Base-by-base conservation (phyloP, 2,329 filamentous ascomycete genomes). In the Colletotrichum neosansevieriae region DNA sequence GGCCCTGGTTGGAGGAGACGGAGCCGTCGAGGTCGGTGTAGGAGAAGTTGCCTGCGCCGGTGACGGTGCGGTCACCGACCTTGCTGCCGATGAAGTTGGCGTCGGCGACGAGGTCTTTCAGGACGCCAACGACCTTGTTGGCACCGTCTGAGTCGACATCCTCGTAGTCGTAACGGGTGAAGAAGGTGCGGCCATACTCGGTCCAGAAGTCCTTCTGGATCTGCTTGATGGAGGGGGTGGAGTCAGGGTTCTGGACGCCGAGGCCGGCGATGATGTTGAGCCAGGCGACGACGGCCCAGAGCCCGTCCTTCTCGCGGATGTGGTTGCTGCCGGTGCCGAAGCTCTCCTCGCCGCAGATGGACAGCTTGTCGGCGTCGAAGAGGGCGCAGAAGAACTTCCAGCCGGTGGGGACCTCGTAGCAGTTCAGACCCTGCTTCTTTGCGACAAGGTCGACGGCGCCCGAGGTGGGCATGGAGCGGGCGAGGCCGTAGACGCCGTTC, bases 321-420 rank as follows among this genome's bases (percentile, higher is more conserved):
- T 99, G 96, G 85, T 99, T 98, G 82, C 93, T 97, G 44, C 96
- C 96, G 11, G 96, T 99, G 73, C 96, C 96, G 80, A 99, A 99
- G 72, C 92, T 96, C 87, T 99, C 96, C 83, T 99, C 96, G 67
- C 96, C 96, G 78, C 96, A 99, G 79, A 99, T 99, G 76, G 96
- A 97, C 77, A 98, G 91, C 87, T 97, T 97, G 83, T 97, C 86
- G 72, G 93, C 92, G 77, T 98, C 94, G 76, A 98, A 97, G 67
- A 98, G 88, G 75, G 94, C 94, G 78, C 94, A 98, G 90, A 98
- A 98, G 87, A 98, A 98, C 82, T 98, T 98, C 96, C 96, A 99
- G 76, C 96, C 96, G 1, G 96, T 99, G 42, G 96, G 96, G 1
- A 99, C 96, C 82, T 99, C 96, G 83, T 99, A 99, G 82, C 89